These are phyloP conservation scores for Podospora conica DNA, from an alignment of 495 filamentous ascomycete species.

Conservation along the genomic window DNA sequence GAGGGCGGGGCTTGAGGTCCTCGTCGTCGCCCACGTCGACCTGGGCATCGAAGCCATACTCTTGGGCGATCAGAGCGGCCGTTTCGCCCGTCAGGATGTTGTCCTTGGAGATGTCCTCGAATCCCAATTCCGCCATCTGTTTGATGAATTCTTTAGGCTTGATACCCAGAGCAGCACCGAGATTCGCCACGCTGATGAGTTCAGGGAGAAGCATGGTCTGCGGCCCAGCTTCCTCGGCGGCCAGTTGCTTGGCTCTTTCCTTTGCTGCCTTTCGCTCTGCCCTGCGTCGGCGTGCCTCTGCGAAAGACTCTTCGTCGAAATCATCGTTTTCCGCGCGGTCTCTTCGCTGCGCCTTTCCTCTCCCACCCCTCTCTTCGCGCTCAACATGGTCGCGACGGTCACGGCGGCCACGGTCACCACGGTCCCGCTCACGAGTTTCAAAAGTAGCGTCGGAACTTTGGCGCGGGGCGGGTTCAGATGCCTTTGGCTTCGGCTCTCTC, in stretches of 20 bases:
- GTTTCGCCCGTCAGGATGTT: constrained; percentile 86
- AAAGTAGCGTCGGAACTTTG: neutral
- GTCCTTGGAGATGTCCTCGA: constrained; percentile 70
- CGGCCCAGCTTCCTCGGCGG: constrained; percentile 22
- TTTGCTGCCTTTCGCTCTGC: constrained; percentile 32
- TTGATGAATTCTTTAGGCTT: constrained; percentile 61
- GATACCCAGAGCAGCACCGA: constrained; percentile 72
- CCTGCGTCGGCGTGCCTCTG: constrained; percentile 33
- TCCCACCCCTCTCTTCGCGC: neutral
- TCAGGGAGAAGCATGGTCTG: constrained; percentile 70
- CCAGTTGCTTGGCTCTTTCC: constrained; percentile 26
- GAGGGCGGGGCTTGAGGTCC: constrained; percentile 68
- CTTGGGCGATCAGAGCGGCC: constrained; percentile 81
- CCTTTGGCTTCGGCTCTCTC: neutral
- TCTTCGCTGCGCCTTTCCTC: neutral
- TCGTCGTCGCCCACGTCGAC: constrained; percentile 60
- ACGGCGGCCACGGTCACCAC: neutral
- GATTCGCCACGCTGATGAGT: constrained; percentile 78
- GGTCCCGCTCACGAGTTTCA: neutral
- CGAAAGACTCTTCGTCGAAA: constrained; percentile 27
- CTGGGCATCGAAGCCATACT: constrained; percentile 89
- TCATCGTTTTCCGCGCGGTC: constrained; percentile 26
- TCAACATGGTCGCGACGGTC: neutral
- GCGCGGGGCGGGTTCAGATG: neutral
- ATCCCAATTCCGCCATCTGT: constrained; percentile 75